Evolutionary conservation across 352 stramenopile species (phyloP).

Genomic region (Globisporangium paddicum): DNA sequence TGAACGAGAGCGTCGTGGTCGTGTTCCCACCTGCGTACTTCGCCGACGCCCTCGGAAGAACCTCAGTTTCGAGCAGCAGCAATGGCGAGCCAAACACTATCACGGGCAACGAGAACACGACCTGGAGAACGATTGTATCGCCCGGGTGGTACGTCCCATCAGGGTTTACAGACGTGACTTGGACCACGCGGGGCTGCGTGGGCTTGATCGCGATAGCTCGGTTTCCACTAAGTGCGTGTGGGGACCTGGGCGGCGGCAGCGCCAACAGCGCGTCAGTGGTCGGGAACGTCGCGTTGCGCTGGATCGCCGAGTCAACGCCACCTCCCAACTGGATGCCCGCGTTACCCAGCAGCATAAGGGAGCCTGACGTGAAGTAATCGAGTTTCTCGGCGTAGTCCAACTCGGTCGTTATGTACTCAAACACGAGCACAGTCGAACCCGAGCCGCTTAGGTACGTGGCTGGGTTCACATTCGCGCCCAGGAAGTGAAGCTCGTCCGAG

Average conservation of each 20-base stretch:
- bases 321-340: constrained; percentile 25
- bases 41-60: constrained; percentile 14
- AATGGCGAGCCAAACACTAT: constrained; percentile 46
- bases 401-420: constrained; percentile 45
- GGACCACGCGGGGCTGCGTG: constrained; percentile 29
- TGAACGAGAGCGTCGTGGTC: constrained; percentile 41
- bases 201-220: constrained; percentile 54
- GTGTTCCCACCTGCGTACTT: constrained; percentile 30
- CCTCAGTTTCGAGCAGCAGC: constrained; percentile 29
- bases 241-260: constrained; percentile 31
- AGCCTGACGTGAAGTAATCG: constrained; percentile 54
- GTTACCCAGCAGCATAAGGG: constrained; percentile 28
- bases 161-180: constrained; percentile 25
- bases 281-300: constrained; percentile 41
- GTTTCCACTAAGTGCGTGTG: constrained; percentile 44
- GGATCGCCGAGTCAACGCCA: constrained; percentile 21
- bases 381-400: constrained; percentile 55
- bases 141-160: constrained; percentile 56
- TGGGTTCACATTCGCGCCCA: constrained; percentile 28
- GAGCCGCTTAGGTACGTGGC: constrained; percentile 53
- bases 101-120: constrained; percentile 64
- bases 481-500: constrained; percentile 50
- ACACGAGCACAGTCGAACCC: constrained; percentile 36
- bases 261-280: constrained; percentile 33
- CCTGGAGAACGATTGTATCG: constrained; percentile 43